Percentiles rank a stretch among this genome's conserved stretches.
phyloP scores from a whole-genome alignment of 2,329 filamentous ascomycete genomes.

The Xylaria arbuscula region DNA sequence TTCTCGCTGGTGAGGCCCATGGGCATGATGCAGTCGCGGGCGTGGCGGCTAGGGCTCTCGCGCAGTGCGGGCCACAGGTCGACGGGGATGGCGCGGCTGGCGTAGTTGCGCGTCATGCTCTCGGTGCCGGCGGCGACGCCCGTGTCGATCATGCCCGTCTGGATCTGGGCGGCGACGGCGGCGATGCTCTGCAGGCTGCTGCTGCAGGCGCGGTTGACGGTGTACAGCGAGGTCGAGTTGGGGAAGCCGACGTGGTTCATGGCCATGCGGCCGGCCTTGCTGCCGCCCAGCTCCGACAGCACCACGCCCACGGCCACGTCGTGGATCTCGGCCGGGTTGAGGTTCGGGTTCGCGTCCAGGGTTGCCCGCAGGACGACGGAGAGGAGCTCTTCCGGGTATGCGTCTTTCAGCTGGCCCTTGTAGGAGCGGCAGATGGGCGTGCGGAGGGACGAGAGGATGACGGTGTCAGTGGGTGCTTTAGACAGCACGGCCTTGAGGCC shows the following conservation, averaged over 20 bases:
- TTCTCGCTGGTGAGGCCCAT: slow-evolving; percentile 95
- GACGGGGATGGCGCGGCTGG: slow-evolving; percentile 82
- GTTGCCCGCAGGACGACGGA: slow-evolving; percentile 74
- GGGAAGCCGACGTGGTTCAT: slow-evolving; percentile 85
- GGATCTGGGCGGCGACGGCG: slow-evolving; percentile 77
- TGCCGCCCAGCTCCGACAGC: slow-evolving; percentile 88
- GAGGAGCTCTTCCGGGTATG: slow-evolving; percentile 91
- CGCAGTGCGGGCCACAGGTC: slow-evolving; percentile 81
- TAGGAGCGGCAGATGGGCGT: slow-evolving; percentile 87
- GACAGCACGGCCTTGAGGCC: slow-evolving; percentile 81
- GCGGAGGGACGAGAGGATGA: slow-evolving; percentile 90
- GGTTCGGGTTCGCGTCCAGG: slow-evolving; percentile 75
- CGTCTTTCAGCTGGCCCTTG: slow-evolving; percentile 85
- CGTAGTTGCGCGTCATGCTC: slow-evolving; percentile 95
- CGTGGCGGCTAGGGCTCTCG: slow-evolving; percentile 68
- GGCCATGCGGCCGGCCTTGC: slow-evolving; percentile 91
- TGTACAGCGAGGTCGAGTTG: slow-evolving; percentile 79
- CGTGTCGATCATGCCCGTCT: slow-evolving; percentile 75
- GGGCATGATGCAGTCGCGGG: slow-evolving; percentile 88
- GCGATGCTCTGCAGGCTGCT: slow-evolving; percentile 83
- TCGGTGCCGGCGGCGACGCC: slow-evolving; percentile 93
- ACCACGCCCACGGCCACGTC: slow-evolving; percentile 91
- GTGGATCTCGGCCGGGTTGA: slow-evolving; percentile 74
- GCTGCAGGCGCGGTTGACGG: slow-evolving; percentile 87
- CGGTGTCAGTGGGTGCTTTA: slow-evolving; percentile 83